Evolutionary conservation across 768 basidiomycete species (phyloP), one percentile per base, ranked within the genome.

Genomic region (Boletus edulis): DNA sequence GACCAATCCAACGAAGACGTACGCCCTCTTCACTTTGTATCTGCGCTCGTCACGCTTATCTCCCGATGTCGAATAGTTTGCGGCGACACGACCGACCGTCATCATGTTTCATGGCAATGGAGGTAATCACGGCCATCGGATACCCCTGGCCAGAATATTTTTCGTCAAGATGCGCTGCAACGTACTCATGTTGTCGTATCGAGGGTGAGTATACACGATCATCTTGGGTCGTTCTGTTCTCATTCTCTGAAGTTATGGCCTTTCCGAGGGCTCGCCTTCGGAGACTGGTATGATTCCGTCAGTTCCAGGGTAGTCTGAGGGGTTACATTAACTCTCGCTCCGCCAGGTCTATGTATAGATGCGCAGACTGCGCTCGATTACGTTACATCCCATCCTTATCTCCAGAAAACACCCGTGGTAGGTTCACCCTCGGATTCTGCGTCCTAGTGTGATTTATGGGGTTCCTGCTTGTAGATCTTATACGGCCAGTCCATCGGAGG

Each of bases 91-190:
- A 15, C 96, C 96, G 2, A 97, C 94, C 0, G 78, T 98, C 3
- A 70, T 98, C 47, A 91, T 98, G 85, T 93, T 97, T 52, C 95
- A 98, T 62, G 96, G 96, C 8, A 91, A 91, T 62, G 89, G 85
- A 0, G 90, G 90, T 14, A 93, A 92, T 61, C 77, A 85, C 38
- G 95, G 96, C 1, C 96, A 98, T 66, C 82, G 96, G 24, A 81
- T 98, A 66, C 96, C 94, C 2, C 75, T 97, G 27, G 95, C 90
- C 0, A 81, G 81, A 47, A 81, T 92, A 34, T 96, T 98, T 67
- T 91, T 81, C 65, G 72, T 83, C 45, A 82, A 83, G 64, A 85
- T 93, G 83, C 79, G 91, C 15, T 97, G 94, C 70, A 98, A 98
- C 66, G 93, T 97, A 4, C 75, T 98, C 39, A 93, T 98, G 87